phyloP scores from a whole-genome alignment of 176 grass and related monocot species.

The Oryza punctata region DNA sequence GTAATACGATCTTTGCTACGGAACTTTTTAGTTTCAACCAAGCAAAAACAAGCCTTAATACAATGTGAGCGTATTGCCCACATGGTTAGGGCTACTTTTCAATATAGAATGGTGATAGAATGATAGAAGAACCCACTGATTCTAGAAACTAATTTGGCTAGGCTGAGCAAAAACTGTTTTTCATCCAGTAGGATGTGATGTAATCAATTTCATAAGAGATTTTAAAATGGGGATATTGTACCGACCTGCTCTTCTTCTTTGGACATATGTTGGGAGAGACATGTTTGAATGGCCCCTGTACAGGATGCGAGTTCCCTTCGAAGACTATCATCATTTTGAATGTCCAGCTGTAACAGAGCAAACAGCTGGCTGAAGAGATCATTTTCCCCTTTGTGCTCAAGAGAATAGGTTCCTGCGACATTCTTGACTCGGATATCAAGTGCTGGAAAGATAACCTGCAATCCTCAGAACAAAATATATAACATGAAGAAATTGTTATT shows the following conservation, averaged over 20 bases:
- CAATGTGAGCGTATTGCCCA: constrained; percentile 26
- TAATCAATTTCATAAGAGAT: constrained; percentile 11
- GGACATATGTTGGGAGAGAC: constrained; percentile 92
- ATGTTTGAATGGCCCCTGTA: constrained; percentile 87
- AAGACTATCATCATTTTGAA: constrained; percentile 71
- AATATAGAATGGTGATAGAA: not conserved
- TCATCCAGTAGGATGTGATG: not conserved
- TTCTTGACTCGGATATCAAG: constrained; percentile 97
- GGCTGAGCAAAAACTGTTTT: constrained; percentile 3
- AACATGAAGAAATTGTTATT: not conserved
- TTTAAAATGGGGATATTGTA: constrained; percentile 30
- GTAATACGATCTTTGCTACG: not conserved
- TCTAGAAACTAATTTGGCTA: constrained; percentile 30
- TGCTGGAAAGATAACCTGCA: constrained; percentile 97
- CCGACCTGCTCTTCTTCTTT: constrained; percentile 96
- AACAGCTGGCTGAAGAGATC: constrained; percentile 78
- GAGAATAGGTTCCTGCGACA: constrained; percentile 82
- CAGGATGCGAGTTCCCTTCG: constrained; percentile 89
- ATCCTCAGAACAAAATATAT: constrained; percentile 29
- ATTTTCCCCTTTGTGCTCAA: constrained; percentile 92
- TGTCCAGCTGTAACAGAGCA: constrained; percentile 57
- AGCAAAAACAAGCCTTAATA: constrained; percentile 31
- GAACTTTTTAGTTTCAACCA: not conserved
- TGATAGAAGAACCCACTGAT: constrained; percentile 15
- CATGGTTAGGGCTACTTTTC: not conserved